Conservation (phyloP, 345 rosid species). For the Gossypium sturtianum region DNA sequence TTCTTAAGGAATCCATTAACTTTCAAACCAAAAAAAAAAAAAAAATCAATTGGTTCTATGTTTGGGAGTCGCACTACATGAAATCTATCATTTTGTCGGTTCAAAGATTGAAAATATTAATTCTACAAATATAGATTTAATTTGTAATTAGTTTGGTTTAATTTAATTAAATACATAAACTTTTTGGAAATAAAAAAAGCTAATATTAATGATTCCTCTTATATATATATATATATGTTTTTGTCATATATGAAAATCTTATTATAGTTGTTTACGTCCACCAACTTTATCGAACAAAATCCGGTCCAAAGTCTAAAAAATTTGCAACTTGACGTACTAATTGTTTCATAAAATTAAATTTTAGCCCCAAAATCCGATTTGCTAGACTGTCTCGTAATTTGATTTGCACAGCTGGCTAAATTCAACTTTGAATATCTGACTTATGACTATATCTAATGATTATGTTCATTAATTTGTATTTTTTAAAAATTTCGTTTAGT, state of each 20-base stretch:
- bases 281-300: constrained; percentile 1
- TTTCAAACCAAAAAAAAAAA: not conserved
- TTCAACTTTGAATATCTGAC: not conserved
- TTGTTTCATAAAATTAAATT: not conserved
- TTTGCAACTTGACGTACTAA: not conserved
- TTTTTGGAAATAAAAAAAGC: no score
- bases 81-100: constrained; percentile 16
- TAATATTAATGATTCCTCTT: not conserved
- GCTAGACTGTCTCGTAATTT: not conserved
- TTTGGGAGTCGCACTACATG: constrained; percentile 20
- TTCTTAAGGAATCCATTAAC: not conserved
- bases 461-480: no score
- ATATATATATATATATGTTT: not conserved
- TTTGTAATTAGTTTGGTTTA: not conserved
- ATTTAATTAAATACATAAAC: not conserved
- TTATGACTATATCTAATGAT: no score
- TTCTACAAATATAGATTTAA: not conserved
- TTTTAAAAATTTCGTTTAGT: no score
- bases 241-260: not conserved
- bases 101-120: constrained; percentile 21
- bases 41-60: constrained; percentile 5
- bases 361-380: not conserved
- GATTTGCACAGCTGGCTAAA: not conserved
- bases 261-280: not conserved
- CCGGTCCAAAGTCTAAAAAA: not conserved